Evolutionary conservation across 140 eudicot species (phyloP), one percentile per base, ranked within the genome.

Genomic region (Bidens hawaiensis): DNA sequence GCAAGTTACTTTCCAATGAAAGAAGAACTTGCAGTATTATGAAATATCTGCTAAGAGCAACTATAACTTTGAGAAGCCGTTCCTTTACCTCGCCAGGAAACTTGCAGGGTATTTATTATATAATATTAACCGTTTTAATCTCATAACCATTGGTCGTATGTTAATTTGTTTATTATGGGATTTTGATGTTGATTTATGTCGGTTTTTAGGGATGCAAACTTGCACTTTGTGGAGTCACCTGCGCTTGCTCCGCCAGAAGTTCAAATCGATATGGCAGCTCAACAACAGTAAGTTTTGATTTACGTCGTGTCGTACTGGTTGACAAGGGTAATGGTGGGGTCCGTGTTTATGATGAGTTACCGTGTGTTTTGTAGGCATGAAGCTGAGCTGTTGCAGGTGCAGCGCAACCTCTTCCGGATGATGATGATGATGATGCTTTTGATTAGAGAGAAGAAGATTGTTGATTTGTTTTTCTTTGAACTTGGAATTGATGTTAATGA

Each of bases 41-140:
- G 90, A 83, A 67, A 83, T 82, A 17, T 82, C 89, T 1, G 89
- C 89, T 6, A 82, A 82, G 62, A 82, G 89, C 36, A 82, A 82
- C 73, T 82, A 82, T 80, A 82, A 82, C 75, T 82, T 79, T 28
- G 85, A 82, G 79, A 82, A 78, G 68, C 85, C 89, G 11, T 83
- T 83, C 67, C 69, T 79, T 24, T 78, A 82, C 49, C 80, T 79
- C 2, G 84, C 84, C 18, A 79, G 80, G 62, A 79, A 79, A 46
- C 80, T 79, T 50, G 84, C 84, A 9, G 84, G 84, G 84, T 79
- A 70, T 9, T n/a, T n/a, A n/a, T n/a, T n/a, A n/a, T n/a, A n/a
- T n/a, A 6, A 0, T 30, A 17, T 16, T 46, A 30, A 30, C 6
- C 34, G 34, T 30, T 30, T 7, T 30, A 30, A 7, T 3, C 34